Percentiles rank a stretch among this genome's conserved stretches.
These are phyloP conservation scores for Ceratocystis ficicola DNA, from an alignment of 2,329 filamentous ascomycete species.

Conservation along the genomic window DNA sequence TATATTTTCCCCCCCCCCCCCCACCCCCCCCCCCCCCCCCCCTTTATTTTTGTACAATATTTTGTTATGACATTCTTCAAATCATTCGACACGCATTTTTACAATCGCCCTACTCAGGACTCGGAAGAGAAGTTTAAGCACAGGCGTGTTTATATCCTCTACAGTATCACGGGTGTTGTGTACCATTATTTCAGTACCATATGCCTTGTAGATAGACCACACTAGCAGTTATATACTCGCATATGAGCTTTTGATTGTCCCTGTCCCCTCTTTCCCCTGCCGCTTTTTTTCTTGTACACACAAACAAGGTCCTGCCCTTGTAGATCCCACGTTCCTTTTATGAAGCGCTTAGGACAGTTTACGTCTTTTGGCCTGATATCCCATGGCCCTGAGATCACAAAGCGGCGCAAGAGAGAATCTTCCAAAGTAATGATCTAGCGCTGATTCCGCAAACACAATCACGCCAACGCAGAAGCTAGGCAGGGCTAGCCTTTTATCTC, in stretches of 20 bases:
- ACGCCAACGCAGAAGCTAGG: background rate
- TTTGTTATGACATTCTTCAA: slow-evolving; percentile 16
- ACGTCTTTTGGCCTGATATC: slow-evolving; percentile 42
- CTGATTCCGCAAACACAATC: background rate
- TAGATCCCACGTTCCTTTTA: background rate
- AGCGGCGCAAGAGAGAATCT: slow-evolving; percentile 46
- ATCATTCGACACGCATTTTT: slow-evolving; percentile 11
- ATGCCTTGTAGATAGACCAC: slow-evolving; percentile 24
- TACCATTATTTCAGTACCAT: slow-evolving; percentile 14
- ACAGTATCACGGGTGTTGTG: slow-evolving; percentile 24
- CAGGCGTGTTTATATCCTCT: background rate
- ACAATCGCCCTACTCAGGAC: background rate
- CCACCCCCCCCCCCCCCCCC: background rate
- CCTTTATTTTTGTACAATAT: slow-evolving; percentile 14
- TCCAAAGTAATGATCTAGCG: background rate
- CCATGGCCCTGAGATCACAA: slow-evolving; percentile 48
- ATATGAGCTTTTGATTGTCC: no score
- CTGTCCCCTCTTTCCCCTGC: background rate
- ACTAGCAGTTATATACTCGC: slow-evolving; percentile 23
- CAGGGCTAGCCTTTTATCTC: background rate
- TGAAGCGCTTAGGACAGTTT: slow-evolving; percentile 42
- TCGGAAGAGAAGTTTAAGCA: background rate
- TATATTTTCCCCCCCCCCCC: no score
- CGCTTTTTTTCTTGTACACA: background rate
- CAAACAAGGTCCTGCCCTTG: background rate